Base-by-base conservation (phyloP, 2,329 filamentous ascomycete genomes). In the Penicillium oxalicum region DNA sequence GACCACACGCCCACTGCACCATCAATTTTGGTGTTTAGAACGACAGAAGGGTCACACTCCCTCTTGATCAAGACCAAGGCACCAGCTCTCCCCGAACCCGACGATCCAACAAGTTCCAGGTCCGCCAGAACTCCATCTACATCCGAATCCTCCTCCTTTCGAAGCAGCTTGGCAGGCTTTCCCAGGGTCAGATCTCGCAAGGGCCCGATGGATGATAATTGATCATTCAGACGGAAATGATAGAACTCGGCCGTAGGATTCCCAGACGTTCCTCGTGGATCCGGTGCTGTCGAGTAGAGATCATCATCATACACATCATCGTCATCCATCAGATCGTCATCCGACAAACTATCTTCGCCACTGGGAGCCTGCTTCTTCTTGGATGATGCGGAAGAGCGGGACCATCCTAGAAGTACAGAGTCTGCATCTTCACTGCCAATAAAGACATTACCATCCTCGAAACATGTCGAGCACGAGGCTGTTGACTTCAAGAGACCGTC, bases 361-460 rank as follows among this genome's bases (percentile, higher is more conserved):
- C 74, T 60, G 73, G 80, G 53, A 68, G 65, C 61, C 73, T 82
- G 60, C 75, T 80, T 72, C 58, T 83, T 84, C 44, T 79, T 79
- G 2, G 75, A 58, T 51, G 82, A 79, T 9, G 74, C 71, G 46
- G 83, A 78, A 57, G 84, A 86, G 53, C 80, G 79, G 34, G 80
- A 82, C 86, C 90, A 96, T 24, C 87, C 85, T 26, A 98, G 66
- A 4, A 98, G 77, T 1, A 88, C 67, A 0, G 91, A 94, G 57
- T 97, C 88, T 7, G 83, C 80, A 47, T 85, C 81, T 62, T 95
- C 88, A 61, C 88, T 95, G 9, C 91, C 93, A 25, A 95, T 70
- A 63, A 98, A 98, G 29, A 97, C 65, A 13, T 78, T 77, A 9
- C 84, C 82, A 46, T 81, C 80, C 4, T 82, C 80, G 3, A 97